Percentiles rank a stretch among this genome's conserved stretches.
Conservation (phyloP, 345 rosid species). For the Melastoma malabathricum region DNA sequence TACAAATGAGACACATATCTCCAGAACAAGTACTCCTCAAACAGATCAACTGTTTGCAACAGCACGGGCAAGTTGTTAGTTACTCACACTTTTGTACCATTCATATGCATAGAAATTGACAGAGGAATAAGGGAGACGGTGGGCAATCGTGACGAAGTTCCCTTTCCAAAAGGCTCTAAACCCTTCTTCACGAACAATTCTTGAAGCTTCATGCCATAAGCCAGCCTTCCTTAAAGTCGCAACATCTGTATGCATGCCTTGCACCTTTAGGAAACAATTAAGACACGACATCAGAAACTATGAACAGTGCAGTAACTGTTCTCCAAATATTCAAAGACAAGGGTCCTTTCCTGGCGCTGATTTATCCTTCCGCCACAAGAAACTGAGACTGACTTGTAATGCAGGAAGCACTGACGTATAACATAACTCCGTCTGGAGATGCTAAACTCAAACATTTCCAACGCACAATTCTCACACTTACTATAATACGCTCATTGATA, state of each 20-base stretch:
- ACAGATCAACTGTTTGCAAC: neutral
- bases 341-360: too few relatives aligned
- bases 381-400: too few relatives aligned
- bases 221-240: conserved; percentile 43
- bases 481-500: too few relatives aligned
- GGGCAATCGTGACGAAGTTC: conserved; percentile 76
- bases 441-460: too few relatives aligned
- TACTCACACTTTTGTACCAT: conserved; percentile 50
- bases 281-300: too few relatives aligned
- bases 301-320: conserved; percentile 1
- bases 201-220: conserved; percentile 77
- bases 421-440: too few relatives aligned
- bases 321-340: neutral
- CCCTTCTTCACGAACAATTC: conserved; percentile 75
- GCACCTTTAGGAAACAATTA: conserved; percentile 62
- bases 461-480: too few relatives aligned
- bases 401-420: too few relatives aligned
- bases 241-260: conserved; percentile 89
- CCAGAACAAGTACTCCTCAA: neutral
- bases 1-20: neutral
- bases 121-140: conserved; percentile 82
- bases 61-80: conserved; percentile 4
- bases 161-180: conserved; percentile 97
- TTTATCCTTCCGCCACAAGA: too few relatives aligned
- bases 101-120: conserved; percentile 79